Base-by-base conservation (phyloP, 495 filamentous ascomycete genomes). In the Neurospora sp. region DNA sequence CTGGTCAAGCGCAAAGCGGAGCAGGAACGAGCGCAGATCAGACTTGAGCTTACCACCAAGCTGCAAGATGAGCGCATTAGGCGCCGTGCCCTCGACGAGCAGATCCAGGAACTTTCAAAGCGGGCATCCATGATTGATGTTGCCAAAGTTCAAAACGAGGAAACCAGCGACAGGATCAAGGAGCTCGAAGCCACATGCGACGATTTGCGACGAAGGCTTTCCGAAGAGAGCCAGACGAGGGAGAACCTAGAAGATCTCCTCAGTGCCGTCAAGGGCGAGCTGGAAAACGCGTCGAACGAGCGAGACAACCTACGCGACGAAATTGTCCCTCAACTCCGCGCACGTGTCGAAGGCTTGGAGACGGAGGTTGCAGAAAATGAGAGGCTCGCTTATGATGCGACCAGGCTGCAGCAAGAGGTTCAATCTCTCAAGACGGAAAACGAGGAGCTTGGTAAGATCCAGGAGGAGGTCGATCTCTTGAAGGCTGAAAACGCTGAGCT, bases 181-280 rank as follows among this genome's bases (percentile, higher is more conserved):
- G 92, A 97, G 77, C 85, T 99, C 16, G 95, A 98, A 80, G 84
- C 78, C 71, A 87, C 88, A 4, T 87, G 97, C 70, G 93, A 98
- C 72, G 92, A 94, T 73, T 85, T 93, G 70, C 88, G 91, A 69
- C 88, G 96, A 73, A 91, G 92, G 77, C 85, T 98, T 20, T 85
- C 87, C 4, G 94, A 98, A 78, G 96, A 99, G 82, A 87, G 92
- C 40, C 89, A 92, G 79, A 89, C 91, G 73, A 98, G 97, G 78
- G 92, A 93, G 79, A 98, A 96, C 76, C 96, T 97, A 77, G 94
- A 97, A 79, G 94, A 97, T 79, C 85, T 98, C 45, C 85, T 97
- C 40, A 89, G 89, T 10, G 96, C 93, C 31, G 88, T 98, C 77
- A 90, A 91, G 73, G 87, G 89, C 3, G 94, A 99, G 77, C 84